Conservation (phyloP, 768 basidiomycete species). For the Boletales sp. region DNA sequence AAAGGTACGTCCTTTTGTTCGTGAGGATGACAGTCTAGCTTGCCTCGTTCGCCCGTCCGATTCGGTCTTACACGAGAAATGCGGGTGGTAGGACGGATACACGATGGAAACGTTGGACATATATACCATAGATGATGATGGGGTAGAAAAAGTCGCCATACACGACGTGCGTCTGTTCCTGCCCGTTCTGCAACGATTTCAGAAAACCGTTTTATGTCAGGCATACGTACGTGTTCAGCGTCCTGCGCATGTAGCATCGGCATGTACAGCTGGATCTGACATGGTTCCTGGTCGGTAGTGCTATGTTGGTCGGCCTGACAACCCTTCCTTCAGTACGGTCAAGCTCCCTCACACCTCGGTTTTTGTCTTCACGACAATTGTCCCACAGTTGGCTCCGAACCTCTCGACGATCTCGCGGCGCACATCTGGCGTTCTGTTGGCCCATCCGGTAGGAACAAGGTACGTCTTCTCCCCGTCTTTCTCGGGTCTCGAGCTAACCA, state of each 20-base stretch:
- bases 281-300: constrained; percentile 42
- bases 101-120: constrained; percentile 78
- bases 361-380: background rate
- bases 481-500: background rate
- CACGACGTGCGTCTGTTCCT: constrained; percentile 38
- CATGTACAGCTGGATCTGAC: background rate
- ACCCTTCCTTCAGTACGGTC: constrained; percentile 79
- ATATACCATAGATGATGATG: constrained; percentile 47
- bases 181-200: background rate
- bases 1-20: constrained; percentile 47
- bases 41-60: background rate
- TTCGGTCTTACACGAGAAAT: background rate
- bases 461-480: constrained; percentile 23
- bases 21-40: background rate
- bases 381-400: constrained; percentile 73
- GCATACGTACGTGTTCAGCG: constrained; percentile 43
- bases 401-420: constrained; percentile 61
- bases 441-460: constrained; percentile 91
- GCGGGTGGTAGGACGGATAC: constrained; percentile 72
- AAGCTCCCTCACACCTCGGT: background rate
- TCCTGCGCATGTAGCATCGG: background rate
- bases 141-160: constrained; percentile 52
- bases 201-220: constrained; percentile 24
- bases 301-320: constrained; percentile 84
- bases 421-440: constrained; percentile 75